These are phyloP conservation scores for Cylindricascospora bacillispora DNA, from an alignment of 1,139 yeast species.

Conservation along the genomic window DNA sequence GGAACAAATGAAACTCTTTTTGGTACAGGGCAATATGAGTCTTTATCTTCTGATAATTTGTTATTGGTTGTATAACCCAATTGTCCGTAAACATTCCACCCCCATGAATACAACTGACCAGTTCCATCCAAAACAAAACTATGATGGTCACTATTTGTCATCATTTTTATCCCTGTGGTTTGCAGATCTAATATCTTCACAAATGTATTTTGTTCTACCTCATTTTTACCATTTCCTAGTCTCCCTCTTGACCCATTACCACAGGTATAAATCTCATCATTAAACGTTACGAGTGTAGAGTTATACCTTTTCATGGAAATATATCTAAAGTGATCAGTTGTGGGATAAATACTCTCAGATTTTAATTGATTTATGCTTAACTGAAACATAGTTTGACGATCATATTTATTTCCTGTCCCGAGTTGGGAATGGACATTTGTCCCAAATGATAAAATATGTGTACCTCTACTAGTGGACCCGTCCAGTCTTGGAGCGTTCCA, in stretches of 20 bases:
- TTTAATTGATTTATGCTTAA: slow-evolving; percentile 23
- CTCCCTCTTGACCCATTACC: slow-evolving; percentile 69
- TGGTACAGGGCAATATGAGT: slow-evolving; percentile 46
- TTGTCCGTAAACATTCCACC: slow-evolving; percentile 54
- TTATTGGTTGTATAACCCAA: slow-evolving; percentile 41
- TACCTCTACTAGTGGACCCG: slow-evolving; percentile 9
- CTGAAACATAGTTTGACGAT: slow-evolving; percentile 30
- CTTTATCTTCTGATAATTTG: slow-evolving; percentile 34
- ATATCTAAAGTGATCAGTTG: slow-evolving; percentile 18
- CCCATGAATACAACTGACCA: slow-evolving; percentile 64
- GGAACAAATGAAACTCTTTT: slow-evolving; percentile 41
- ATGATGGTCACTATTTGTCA: slow-evolving; percentile 56
- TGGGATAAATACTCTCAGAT: slow-evolving; percentile 13
- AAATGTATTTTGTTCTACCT: slow-evolving; percentile 25
- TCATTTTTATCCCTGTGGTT: slow-evolving; percentile 27
- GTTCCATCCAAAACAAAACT: slow-evolving; percentile 40
- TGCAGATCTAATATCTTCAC: slow-evolving; percentile 25
- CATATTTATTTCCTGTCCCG: slow-evolving; percentile 59
- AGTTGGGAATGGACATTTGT: slow-evolving; percentile 52
- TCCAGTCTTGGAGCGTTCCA: slow-evolving; percentile 2
- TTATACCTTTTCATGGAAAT: slow-evolving; percentile 54
- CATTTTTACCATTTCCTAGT: slow-evolving; percentile 38
- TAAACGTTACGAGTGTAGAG: slow-evolving; percentile 45
- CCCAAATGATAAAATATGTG: slow-evolving; percentile 39
- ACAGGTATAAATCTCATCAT: slow-evolving; percentile 40